Evolutionary conservation across 345 rosid species (phyloP), one percentile per base, ranked within the genome.

Genomic region (Acer yangbiense): DNA sequence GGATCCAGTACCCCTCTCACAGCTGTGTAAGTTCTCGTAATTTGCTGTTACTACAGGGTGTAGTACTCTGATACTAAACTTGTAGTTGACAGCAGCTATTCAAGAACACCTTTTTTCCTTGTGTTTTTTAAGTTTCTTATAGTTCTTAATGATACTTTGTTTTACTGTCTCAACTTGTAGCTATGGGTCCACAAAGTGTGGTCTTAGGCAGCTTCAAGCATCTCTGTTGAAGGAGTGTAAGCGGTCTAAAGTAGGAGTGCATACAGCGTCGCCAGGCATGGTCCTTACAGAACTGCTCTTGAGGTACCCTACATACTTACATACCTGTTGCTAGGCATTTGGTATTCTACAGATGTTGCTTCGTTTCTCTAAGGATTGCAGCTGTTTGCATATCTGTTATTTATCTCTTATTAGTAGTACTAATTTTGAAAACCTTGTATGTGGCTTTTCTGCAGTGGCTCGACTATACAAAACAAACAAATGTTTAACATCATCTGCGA

Each of bases 1-100:
- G 99, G 98, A 54, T 95, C 99, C 29, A 95, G 99, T 80, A 95
- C 99, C 64, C 98, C 98, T 63, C 91, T 93, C 77, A 95, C 99
- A 0, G 99, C 98, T 25, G 99, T 95, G 98, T 95, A 86, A 85
- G 92, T 81, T 75, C 18, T 32, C 63, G 0, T 72, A 12, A 74
- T 74, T 76, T 43, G 65, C 50, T 65, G 0, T 27, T 43, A 44
- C 44, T 44, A 16, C n/a, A 23, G 39, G 18, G 73, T 9, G 76
- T 55, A 39, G 23, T 43, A 44, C 63, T 39, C 32, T 48, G 8
- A 27, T 7, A 17, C 46, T 58, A 23, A 32, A 20, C n/a, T 4
- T 52, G 39, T n/a, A 25, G 12, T 76, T 60, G 16, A 39, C 55
- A 25, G 18, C 13, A 39, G 62, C 54, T 68, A 35, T 55, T 32